Conservation (phyloP, 2,329 filamentous ascomycete species). For the Colletotrichum limetticola region DNA sequence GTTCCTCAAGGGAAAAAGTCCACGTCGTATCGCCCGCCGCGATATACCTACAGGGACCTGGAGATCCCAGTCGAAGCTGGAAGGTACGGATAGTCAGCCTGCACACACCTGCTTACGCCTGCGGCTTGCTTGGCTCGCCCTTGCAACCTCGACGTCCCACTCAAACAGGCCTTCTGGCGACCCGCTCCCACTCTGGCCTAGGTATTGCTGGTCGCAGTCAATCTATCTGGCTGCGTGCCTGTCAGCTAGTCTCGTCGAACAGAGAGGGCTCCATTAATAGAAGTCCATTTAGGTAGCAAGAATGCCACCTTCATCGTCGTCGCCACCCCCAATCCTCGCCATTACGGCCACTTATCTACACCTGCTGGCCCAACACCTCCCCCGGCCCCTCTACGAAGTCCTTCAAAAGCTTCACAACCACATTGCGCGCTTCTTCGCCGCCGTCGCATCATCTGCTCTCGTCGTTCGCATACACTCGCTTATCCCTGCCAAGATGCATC, state of each 20-base stretch:
- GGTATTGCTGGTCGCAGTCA: neutral
- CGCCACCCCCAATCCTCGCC: conserved; percentile 31
- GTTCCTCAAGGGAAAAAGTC: neutral
- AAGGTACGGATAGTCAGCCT: neutral
- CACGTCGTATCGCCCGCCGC: conserved; percentile 2
- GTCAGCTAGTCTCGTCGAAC: neutral
- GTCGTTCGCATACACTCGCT: conserved; percentile 19
- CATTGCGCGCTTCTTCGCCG: neutral
- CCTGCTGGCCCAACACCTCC: conserved; percentile 27
- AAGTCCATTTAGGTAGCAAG: conserved; percentile 8
- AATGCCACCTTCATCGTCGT: conserved; percentile 17
- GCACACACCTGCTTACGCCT: neutral
- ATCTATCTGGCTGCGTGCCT: neutral
- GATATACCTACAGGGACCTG: neutral
- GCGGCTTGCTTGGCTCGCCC: neutral
- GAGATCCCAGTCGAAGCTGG: neutral
- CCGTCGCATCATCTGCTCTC: conserved; percentile 10
- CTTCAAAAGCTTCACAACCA: conserved; percentile 14
- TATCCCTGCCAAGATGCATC: conserved; percentile 29
- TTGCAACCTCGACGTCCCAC: neutral
- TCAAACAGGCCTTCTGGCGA: neutral
- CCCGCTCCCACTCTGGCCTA: neutral
- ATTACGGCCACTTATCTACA: conserved; percentile 30
- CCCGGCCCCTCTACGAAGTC: conserved; percentile 23
- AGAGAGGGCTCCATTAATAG: neutral